phyloP scores from a whole-genome alignment of 495 filamentous ascomycete genomes.

The Cenococcum geophilum region DNA sequence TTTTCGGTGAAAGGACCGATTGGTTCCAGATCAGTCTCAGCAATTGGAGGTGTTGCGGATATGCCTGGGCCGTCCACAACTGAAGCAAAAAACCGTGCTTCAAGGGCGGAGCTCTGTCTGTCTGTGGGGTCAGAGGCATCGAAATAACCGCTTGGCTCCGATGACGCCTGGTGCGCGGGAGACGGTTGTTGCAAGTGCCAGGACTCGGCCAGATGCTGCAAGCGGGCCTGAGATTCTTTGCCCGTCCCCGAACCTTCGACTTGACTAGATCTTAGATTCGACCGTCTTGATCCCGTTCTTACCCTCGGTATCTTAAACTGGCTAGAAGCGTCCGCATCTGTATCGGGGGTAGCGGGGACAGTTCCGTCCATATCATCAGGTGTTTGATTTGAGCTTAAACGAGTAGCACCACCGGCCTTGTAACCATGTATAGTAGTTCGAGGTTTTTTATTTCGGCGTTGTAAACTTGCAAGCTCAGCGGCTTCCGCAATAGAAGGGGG shows the following conservation, averaged over 20 bases:
- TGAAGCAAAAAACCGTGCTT: slow-evolving; percentile 13
- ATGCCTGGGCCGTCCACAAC: slow-evolving; percentile 29
- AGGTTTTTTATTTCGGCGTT: slow-evolving; percentile 37
- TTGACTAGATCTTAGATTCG: slow-evolving; percentile 24
- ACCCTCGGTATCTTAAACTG: slow-evolving; percentile 25
- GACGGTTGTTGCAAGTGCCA: slow-evolving; percentile 23
- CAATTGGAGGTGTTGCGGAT: slow-evolving; percentile 40
- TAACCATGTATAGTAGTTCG: slow-evolving; percentile 21
- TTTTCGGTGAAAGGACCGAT: slow-evolving; percentile 22
- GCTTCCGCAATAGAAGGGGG: slow-evolving; percentile 56
- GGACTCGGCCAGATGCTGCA: slow-evolving; percentile 10
- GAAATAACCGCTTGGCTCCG: slow-evolving; percentile 1
- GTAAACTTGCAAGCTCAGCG: slow-evolving; percentile 45
- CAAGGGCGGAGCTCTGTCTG: slow-evolving; percentile 8
- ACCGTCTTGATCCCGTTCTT: slow-evolving; percentile 8
- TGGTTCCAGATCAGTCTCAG: slow-evolving; percentile 37
- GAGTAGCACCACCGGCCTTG: neutral
- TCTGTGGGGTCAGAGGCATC: neutral
- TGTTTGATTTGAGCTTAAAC: slow-evolving; percentile 13
- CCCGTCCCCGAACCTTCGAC: neutral
- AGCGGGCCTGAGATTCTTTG: neutral
- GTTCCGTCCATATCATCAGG: slow-evolving; percentile 25
- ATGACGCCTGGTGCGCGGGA: slow-evolving; percentile 10
- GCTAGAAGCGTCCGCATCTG: slow-evolving; percentile 20
- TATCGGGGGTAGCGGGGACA: slow-evolving; percentile 29